Base-by-base conservation (phyloP, 331 rosid species). In the Quercus lobata region DNA sequence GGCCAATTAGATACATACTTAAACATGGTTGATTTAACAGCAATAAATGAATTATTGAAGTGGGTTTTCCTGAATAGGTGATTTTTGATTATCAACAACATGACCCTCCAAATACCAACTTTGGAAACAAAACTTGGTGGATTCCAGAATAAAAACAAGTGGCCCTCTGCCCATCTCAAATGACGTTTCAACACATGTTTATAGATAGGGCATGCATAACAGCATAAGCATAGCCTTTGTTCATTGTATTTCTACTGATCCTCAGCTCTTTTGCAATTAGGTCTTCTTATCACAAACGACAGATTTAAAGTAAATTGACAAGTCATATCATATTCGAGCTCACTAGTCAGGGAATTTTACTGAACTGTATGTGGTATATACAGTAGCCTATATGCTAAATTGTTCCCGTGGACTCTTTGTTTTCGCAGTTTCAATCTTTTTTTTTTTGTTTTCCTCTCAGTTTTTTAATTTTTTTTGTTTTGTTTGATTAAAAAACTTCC, bases 321-420 rank as follows among this genome's bases (percentile, higher is more conserved):
- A 53, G 41, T 49, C 66, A 66, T 76, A 76, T 49, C 66, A 66
- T 76, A 76, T 76, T 76, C 74, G 55, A 22, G 9, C 35, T 46
- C 17, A 4, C 54, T 14, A 11, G 14, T 49, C 54, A 10, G 54
- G 54, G 54, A 49, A 49, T 49, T 1, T 11, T 49, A 10, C 54
- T 14, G 4, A 49, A 14, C 54, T 49, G 17, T 11, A 14, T 49
- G 5, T 49, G 5, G 18, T 49, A 49, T 49, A 34, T 8, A 37
- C 54, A 4, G 49, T 18, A 30, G n/a, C 60, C 49, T 4, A 54
- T 10, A 69, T 78, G 30, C 18, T 34, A 32, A 34, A 22, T 4
- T n/a, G 35, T 69, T 77, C 35, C 37, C 8, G n/a, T n/a, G n/a
- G n/a, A n/a, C n/a, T n/a, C n/a, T n/a, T n/a, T n/a, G n/a, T n/a